Base-by-base conservation (phyloP, 2,329 filamentous ascomycete species). In the Epichloe coenophiala region DNA sequence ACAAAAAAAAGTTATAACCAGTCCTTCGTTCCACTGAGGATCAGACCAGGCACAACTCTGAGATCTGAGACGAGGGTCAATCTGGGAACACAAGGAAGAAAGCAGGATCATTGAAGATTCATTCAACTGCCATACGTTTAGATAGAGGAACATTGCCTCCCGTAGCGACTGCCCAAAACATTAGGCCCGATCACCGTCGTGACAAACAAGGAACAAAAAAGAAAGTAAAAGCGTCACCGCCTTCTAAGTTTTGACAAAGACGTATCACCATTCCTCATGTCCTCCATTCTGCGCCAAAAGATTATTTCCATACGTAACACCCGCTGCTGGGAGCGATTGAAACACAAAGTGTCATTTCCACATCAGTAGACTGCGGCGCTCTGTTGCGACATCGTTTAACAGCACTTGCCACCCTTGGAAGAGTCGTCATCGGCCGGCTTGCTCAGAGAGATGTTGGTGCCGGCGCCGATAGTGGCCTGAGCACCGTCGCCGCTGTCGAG, bases 401-500 rank as follows among this genome's bases (percentile, higher is more conserved):
- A 93, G 73, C 88, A 93, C 68, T 86, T 86, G 65, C 84, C 83
- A 58, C 81, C 77, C 77, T 94, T 91, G 62, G 80, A 76, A 60
- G 86, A 79, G 49, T 72, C 71, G 62, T 88, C 79, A 60, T 93
- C 87, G 59, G 86, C 81, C 48, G 88, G 81, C 72, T 91, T 88
- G 77, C 81, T 91, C 63, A 95, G 84, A 57, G 88, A 84, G 63
- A 97, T 86, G 67, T 86, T 88, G 61, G 81, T 84, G 62, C 88
- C 86, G 59, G 86, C 81, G 59, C 82, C 83, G 62, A 93, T 85
- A 58, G 86, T 84, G 64, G 86, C 84, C 67, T 88, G 85, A 57
- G 84, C 77, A 55, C 81, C 80, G 61, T 95, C 90, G 64, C 87
- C 88, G 64, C 86, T 87, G 67, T 96, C 91, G 62, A 97, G 82